Conservation (phyloP, 768 basidiomycete species). For the Leccinum broughii region DNA sequence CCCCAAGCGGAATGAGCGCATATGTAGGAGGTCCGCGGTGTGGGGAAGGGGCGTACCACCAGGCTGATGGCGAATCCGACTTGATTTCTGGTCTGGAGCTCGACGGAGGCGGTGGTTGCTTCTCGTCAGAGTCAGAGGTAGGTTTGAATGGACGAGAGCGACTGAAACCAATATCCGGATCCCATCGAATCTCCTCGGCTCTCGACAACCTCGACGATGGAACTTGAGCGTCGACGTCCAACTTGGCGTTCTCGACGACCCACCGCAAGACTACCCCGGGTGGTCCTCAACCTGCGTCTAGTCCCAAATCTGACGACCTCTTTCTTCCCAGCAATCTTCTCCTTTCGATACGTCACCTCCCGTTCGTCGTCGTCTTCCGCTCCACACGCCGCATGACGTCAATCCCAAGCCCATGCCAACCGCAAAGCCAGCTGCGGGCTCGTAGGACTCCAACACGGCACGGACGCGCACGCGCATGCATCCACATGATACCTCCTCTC, state of each 20-base stretch:
- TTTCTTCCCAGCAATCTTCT: too few species aligned
- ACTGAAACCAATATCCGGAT: conserved; percentile 11
- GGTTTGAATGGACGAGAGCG: not conserved
- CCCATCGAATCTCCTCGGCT: conserved; percentile 14
- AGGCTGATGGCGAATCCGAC: conserved; percentile 12
- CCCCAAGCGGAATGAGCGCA: conserved; percentile 11
- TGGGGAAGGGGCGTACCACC: conserved; percentile 10
- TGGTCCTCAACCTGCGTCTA: conserved; percentile 5
- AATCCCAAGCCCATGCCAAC: too few species aligned
- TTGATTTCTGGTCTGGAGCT: conserved; percentile 1
- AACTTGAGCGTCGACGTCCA: not conserved
- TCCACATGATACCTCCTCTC: too few species aligned
- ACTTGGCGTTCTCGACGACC: not conserved
- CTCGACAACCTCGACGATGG: not conserved
- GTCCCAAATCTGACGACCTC: too few species aligned
- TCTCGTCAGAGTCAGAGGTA: conserved; percentile 1
- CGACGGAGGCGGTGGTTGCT: conserved; percentile 1
- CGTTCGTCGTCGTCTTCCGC: too few species aligned
- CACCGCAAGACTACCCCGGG: conserved; percentile 15
- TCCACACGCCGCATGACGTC: too few species aligned
- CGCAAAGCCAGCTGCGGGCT: too few species aligned
- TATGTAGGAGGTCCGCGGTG: conserved; percentile 10
- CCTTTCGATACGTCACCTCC: too few species aligned
- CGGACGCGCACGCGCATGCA: too few species aligned
- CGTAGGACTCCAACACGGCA: too few species aligned